Evolutionary conservation across 257 asterid genomes (phyloP).

Genomic region (Osmanthus fragrans): DNA sequence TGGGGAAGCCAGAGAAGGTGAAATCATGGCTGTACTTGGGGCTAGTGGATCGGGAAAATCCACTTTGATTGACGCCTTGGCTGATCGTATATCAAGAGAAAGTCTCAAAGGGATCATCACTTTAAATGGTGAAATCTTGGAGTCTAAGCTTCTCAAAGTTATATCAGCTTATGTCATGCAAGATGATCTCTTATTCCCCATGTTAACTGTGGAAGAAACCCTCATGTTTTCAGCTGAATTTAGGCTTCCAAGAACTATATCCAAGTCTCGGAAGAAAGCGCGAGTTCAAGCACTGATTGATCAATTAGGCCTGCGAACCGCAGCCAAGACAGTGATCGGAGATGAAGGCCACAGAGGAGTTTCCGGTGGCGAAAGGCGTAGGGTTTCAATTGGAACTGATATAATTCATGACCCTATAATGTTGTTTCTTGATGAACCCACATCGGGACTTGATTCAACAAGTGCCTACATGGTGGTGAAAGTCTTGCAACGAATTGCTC

Average conservation of each 20-base stretch:
- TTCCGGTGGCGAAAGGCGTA: slow-evolving; percentile 53
- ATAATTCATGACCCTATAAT: slow-evolving; percentile 63
- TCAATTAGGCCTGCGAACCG: slow-evolving; percentile 49
- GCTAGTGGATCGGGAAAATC: slow-evolving; percentile 73
- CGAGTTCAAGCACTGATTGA: slow-evolving; percentile 56
- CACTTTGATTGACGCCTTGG: slow-evolving; percentile 55
- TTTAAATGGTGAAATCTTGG: slow-evolving; percentile 50
- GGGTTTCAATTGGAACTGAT: slow-evolving; percentile 60
- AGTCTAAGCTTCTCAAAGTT: slow-evolving; percentile 47
- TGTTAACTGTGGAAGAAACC: slow-evolving; percentile 61
- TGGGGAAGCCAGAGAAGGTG: slow-evolving; percentile 62
- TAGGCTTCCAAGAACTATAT: slow-evolving; percentile 46
- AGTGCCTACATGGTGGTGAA: slow-evolving; percentile 60
- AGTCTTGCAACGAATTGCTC: slow-evolving; percentile 55
- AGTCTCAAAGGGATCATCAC: slow-evolving; percentile 51
- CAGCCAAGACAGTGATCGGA: slow-evolving; percentile 51
- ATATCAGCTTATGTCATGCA: slow-evolving; percentile 70
- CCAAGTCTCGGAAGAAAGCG: slow-evolving; percentile 38
- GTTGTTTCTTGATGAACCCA: slow-evolving; percentile 64
- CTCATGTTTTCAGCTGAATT: slow-evolving; percentile 63
- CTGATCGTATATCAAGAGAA: slow-evolving; percentile 50
- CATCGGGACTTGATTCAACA: slow-evolving; percentile 62
- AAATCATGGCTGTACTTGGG: slow-evolving; percentile 61
- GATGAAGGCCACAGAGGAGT: slow-evolving; percentile 71
- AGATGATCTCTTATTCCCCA: slow-evolving; percentile 54